Percentiles rank a stretch among this genome's conserved stretches.
phyloP scores from a whole-genome alignment of 2,329 filamentous ascomycete species.

The Fusarium redolens region DNA sequence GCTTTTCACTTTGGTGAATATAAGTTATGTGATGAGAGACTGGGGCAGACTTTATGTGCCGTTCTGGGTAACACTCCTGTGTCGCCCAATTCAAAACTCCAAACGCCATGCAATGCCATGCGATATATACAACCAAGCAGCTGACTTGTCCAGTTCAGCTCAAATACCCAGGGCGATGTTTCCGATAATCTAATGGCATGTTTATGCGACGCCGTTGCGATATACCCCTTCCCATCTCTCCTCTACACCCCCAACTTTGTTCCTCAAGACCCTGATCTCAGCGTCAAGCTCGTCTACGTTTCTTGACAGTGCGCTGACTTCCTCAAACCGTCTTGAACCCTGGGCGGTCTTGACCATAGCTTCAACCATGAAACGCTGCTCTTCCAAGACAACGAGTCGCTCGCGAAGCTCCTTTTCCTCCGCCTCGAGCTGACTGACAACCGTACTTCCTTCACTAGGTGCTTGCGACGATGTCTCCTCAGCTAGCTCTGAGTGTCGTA shows the following conservation, averaged over 20 bases:
- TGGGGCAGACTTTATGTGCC: slow-evolving; percentile 10
- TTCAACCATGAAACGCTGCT: slow-evolving; percentile 89
- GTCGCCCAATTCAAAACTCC: slow-evolving; percentile 26
- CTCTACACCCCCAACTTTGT: slow-evolving; percentile 75
- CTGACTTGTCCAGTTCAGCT: background rate
- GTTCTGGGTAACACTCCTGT: background rate
- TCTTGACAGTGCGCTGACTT: slow-evolving; percentile 80
- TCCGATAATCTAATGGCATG: background rate
- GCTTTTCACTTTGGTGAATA: background rate
- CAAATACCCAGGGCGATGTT: background rate
- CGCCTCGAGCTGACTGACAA: slow-evolving; percentile 72
- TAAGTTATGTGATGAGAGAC: background rate
- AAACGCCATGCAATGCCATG: slow-evolving; percentile 53
- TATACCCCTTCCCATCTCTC: slow-evolving; percentile 66
- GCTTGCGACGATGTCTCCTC: slow-evolving; percentile 59
- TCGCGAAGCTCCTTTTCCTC: slow-evolving; percentile 88
- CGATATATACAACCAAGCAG: slow-evolving; percentile 11
- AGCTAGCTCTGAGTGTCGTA: slow-evolving; percentile 61
- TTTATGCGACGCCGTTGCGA: slow-evolving; percentile 44
- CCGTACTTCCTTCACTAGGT: slow-evolving; percentile 64
- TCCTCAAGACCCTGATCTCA: slow-evolving; percentile 77
- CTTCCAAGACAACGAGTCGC: slow-evolving; percentile 84
- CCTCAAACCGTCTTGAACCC: slow-evolving; percentile 83
- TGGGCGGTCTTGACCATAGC: slow-evolving; percentile 86
- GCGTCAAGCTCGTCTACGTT: slow-evolving; percentile 85